Conservation (phyloP, 2,329 filamentous ascomycete genomes). For the Diaporthe australafricana region DNA sequence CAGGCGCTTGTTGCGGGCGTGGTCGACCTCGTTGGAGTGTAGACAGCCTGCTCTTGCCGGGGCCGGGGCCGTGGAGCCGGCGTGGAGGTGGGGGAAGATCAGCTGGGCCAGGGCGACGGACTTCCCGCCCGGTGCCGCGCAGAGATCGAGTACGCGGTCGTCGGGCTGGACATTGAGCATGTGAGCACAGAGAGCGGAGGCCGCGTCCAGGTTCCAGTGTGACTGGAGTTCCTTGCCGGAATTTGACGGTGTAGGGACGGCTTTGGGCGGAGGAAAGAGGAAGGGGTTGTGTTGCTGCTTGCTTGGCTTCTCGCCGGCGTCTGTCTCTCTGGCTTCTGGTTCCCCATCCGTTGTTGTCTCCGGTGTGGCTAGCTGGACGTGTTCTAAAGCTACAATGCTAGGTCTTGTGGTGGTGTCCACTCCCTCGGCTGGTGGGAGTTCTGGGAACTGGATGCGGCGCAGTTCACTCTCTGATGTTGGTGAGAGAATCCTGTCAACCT, state of each 20-base stretch:
- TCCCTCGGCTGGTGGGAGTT: not conserved
- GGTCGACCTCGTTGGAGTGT: slow-evolving; percentile 52
- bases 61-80: slow-evolving; percentile 39
- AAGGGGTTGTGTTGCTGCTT: slow-evolving; percentile 35
- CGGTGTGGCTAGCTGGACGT: not conserved
- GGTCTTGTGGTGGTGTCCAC: not conserved
- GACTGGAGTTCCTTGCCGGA: slow-evolving; percentile 40
- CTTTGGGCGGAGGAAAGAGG: slow-evolving; percentile 43
- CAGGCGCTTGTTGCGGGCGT: slow-evolving; percentile 47
- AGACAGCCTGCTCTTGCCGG: slow-evolving; percentile 43
- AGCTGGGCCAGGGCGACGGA: slow-evolving; percentile 48
- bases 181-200: slow-evolving; percentile 45
- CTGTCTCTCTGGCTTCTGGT: not conserved
- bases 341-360: not conserved
- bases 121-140: slow-evolving; percentile 52
- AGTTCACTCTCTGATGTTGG: slow-evolving; percentile 37
- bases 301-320: not conserved
- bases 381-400: slow-evolving; percentile 13
- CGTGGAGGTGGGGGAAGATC: slow-evolving; percentile 40
- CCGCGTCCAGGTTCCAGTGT: slow-evolving; percentile 47
- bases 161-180: slow-evolving; percentile 49
- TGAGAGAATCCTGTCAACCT: slow-evolving; percentile 37
- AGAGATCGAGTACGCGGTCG: slow-evolving; percentile 53
- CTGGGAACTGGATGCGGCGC: slow-evolving; percentile 38
- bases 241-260: slow-evolving; percentile 30